Evolutionary conservation across 768 basidiomycete genomes (phyloP), one percentile per base, ranked within the genome.

Genomic region (Boletus subcaerulescens): DNA sequence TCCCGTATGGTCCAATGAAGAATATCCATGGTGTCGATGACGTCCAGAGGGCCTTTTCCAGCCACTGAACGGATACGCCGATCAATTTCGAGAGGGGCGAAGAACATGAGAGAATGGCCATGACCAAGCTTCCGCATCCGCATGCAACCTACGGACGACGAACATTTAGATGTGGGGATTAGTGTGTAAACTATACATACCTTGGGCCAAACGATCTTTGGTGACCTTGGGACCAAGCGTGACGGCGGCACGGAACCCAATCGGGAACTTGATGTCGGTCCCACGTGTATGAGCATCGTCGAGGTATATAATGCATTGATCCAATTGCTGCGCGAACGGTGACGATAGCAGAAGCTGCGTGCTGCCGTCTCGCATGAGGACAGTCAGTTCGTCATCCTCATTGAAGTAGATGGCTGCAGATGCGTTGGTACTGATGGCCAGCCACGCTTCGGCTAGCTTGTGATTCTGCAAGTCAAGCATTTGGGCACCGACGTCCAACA

Each of bases 401-500:
- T 77, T 65, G 61, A 72, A 74, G 52, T 72, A 83, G 6, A 83
- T 67, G 0, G 74, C 77, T 0, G 78, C 81, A 33, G 67, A 62
- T 3, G 75, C 58, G 26, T 68, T 56, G 3, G 56, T 50, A 3
- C 45, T 47, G 14, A 65, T 57, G 2, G 22, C 5, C 3, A 65
- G 42, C 65, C 62, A 66, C 0, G 9, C 38, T 33, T 41, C n/a
- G 5, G 70, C 77, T 1, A 82, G 41, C 14, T 76, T 64, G 1
- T 58, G 36, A 56, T 79, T 82, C 15, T 69, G 65, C 48, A 79
- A 60, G 35, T 81, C 80, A 14, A 83, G 64, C 65, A 83, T 76
- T 56, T 83, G 81, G 0, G 81, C 82, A 0, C 81, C 82, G 20
- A 83, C 79, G 48, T 82, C 81, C 14, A 82, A 62, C 6, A 83